A percentile compares a stretch with the other conserved stretches of the same genome.
Conservation (phyloP, 768 basidiomycete species). For the Pleurotus salmoneostramineus region DNA sequence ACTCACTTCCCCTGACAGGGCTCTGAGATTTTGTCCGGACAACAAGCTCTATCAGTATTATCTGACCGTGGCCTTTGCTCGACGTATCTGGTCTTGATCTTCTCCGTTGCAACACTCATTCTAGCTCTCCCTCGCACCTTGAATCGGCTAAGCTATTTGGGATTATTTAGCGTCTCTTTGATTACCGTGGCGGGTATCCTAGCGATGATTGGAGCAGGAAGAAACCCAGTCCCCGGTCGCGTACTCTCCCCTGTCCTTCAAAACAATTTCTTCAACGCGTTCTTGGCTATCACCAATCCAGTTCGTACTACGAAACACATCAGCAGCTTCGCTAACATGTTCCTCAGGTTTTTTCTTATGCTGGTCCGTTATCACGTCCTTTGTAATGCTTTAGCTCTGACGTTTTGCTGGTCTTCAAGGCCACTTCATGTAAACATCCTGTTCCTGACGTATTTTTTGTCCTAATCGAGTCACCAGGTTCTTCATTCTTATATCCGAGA, state of each 20-base stretch:
- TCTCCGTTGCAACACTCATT: constrained; percentile 36
- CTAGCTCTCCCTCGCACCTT: constrained; percentile 45
- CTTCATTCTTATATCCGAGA: constrained; percentile 57
- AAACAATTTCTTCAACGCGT: constrained; percentile 42
- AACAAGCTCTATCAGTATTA: constrained; percentile 45
- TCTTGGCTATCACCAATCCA: constrained; percentile 50
- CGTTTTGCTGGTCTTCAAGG: constrained; percentile 20
- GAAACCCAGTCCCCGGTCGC: constrained; percentile 38
- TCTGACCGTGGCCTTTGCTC: constrained; percentile 46
- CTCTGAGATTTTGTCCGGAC: constrained; percentile 45
- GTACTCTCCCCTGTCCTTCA: constrained; percentile 30
- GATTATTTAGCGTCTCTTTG: constrained; percentile 34
- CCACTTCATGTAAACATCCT: constrained; percentile 44
- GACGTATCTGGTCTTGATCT: constrained; percentile 41
- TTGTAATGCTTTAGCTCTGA: not conserved
- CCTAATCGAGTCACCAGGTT: constrained; percentile 29
- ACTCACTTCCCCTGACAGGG: constrained; percentile 25
- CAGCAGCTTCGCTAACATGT: not conserved
- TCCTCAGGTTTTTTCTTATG: constrained; percentile 44
- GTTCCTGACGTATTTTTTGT: too few species aligned
- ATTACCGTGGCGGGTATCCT: constrained; percentile 44
- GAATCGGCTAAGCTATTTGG: constrained; percentile 42
- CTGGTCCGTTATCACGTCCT: constrained; percentile 25
- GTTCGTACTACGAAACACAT: constrained; percentile 21
- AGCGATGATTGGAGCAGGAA: constrained; percentile 47